These are phyloP conservation scores for Leishmania martiniquensis DNA, from an alignment of 208 protist species.

Conservation along the genomic window DNA sequence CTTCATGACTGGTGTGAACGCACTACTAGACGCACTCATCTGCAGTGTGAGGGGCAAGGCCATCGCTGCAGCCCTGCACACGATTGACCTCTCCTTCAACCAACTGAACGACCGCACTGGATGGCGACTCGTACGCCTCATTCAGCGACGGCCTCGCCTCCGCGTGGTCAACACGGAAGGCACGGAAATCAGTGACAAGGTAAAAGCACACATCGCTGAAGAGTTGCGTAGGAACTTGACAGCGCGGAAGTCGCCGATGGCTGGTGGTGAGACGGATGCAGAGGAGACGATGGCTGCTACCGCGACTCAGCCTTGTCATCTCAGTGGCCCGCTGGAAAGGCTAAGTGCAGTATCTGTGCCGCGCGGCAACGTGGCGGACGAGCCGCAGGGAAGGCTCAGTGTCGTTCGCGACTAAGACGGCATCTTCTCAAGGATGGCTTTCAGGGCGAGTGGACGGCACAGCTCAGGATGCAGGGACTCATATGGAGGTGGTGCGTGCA, in stretches of 20 bases:
- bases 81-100: constrained; percentile 45
- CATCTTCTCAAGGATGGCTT: no score
- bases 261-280: not conserved
- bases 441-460: not conserved
- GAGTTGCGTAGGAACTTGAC: not conserved
- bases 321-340: not conserved
- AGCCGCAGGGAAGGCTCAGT: not conserved
- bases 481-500: not conserved
- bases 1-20: constrained; percentile 9
- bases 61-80: constrained; percentile 25
- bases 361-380: not conserved
- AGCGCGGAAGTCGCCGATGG: not conserved
- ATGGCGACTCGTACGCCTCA: constrained; percentile 32
- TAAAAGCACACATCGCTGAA: constrained; percentile 8
- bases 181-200: constrained; percentile 25
- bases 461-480: not conserved
- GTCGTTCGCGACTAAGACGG: not conserved
- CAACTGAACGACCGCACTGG: constrained; percentile 37
- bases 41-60: not conserved
- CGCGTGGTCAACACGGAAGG: constrained; percentile 32
- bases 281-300: not conserved
- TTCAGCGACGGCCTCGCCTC: constrained; percentile 22
- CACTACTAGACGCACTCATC: constrained; percentile 31
- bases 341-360: not conserved
- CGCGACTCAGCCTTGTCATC: not conserved